Conservation (phyloP, 2,329 filamentous ascomycete genomes). For the Pseudogymnoascus destructans region DNA sequence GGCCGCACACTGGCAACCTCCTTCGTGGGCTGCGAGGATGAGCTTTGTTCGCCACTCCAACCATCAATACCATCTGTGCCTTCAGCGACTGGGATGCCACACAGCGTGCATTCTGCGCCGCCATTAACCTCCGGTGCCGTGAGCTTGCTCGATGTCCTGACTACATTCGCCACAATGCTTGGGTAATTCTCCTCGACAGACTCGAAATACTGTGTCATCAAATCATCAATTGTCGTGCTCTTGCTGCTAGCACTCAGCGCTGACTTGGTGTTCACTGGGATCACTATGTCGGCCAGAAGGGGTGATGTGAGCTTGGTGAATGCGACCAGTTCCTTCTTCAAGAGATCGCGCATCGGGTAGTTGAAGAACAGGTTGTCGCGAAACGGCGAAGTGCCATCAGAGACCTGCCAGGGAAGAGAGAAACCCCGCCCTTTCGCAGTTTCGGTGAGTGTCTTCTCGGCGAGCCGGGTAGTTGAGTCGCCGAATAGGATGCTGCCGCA, state of each 20-base stretch:
- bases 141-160: conserved; percentile 78
- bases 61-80: conserved; percentile 50
- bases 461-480: conserved; percentile 76
- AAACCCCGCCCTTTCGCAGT: conserved; percentile 86
- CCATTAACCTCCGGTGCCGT: conserved; percentile 32
- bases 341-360: conserved; percentile 74
- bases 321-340: conserved; percentile 62
- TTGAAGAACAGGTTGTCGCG: conserved; percentile 37
- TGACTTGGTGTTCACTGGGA: conserved; percentile 28
- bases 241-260: conserved; percentile 31
- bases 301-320: conserved; percentile 46
- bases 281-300: conserved; percentile 37
- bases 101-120: conserved; percentile 46
- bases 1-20: conserved; percentile 21
- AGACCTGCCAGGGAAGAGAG: conserved; percentile 66
- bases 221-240: conserved; percentile 76
- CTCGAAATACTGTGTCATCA: conserved; percentile 81
- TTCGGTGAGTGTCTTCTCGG: conserved; percentile 72
- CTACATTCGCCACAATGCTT: conserved; percentile 88
- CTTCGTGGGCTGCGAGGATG: conserved; percentile 19
- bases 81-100: conserved; percentile 52
- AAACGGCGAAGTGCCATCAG: conserved; percentile 45
- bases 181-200: conserved; percentile 77
- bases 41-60: conserved; percentile 41
- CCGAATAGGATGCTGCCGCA: conserved; percentile 69